Evolutionary conservation across 176 grass and related monocot genomes (phyloP).

Genomic region (Luzula sylvatica): DNA sequence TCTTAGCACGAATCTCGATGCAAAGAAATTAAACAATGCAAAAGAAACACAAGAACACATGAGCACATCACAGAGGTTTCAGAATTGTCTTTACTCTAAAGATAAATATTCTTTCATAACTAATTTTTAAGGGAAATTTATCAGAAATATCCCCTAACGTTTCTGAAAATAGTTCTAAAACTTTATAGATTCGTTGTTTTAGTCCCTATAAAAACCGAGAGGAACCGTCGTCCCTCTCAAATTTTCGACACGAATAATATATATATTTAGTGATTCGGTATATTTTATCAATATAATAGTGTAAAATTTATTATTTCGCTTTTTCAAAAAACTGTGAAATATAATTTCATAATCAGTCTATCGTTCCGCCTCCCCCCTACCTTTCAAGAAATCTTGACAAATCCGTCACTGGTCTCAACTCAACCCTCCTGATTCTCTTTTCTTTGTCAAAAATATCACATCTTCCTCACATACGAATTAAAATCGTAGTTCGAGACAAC

Average conservation of each 20-base stretch:
- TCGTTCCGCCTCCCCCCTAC: too few relatives aligned
- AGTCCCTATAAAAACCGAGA: neutral
- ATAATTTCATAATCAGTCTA: too few relatives aligned
- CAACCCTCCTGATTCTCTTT: too few relatives aligned
- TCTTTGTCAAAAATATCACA: too few relatives aligned
- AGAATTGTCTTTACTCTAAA: neutral
- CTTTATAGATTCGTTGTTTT: too few relatives aligned
- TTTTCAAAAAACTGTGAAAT: neutral
- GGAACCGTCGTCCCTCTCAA: neutral
- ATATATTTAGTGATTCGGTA: too few relatives aligned
- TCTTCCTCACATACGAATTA: too few relatives aligned
- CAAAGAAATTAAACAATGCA: conserved; percentile 9
- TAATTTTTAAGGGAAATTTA: neutral
- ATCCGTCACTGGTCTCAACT: too few relatives aligned
- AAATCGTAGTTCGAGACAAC: too few relatives aligned
- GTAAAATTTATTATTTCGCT: too few relatives aligned
- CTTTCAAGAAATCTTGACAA: too few relatives aligned
- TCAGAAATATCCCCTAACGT: neutral
- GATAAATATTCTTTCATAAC: neutral
- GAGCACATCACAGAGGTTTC: neutral
- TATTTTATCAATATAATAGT: too few relatives aligned
- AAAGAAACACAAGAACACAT: neutral
- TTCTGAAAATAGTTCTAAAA: neutral
- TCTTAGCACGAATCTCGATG: conserved; percentile 3
- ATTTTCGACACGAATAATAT: neutral